Conservation (phyloP, 2,329 filamentous ascomycete genomes). For the Helotiales sp. region DNA sequence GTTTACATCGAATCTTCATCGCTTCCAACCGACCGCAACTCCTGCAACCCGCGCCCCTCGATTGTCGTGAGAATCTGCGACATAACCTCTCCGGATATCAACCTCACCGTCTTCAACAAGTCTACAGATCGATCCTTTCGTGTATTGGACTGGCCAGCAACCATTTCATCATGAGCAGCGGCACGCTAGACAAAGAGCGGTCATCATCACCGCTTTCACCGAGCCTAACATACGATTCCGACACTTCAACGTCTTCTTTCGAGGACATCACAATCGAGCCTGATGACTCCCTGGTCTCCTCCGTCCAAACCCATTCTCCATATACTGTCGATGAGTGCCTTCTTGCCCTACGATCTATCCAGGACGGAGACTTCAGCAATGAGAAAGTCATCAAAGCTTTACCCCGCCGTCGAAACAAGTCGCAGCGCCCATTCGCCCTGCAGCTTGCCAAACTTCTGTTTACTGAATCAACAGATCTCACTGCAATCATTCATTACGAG, state of each 20-base stretch:
- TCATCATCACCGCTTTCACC: neutral
- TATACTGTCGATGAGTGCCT: neutral
- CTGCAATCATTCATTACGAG: neutral
- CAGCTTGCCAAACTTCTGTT: neutral
- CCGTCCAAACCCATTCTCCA: neutral
- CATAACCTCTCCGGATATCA: too few relatives aligned
- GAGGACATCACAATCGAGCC: neutral
- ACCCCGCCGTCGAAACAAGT: neutral
- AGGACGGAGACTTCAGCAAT: neutral
- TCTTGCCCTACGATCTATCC: neutral
- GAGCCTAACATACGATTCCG: neutral
- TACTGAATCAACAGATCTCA: neutral
- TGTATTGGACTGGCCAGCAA: neutral
- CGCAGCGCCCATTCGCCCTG: neutral
- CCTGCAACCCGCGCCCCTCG: too few relatives aligned
- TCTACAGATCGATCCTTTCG: neutral
- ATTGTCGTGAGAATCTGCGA: too few relatives aligned
- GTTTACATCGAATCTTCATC: neutral
- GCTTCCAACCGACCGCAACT: neutral
- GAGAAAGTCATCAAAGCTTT: conserved; percentile 1
- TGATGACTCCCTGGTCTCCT: neutral
- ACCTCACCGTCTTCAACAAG: too few relatives aligned
- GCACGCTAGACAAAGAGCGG: neutral
- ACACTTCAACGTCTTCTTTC: conserved; percentile 1
- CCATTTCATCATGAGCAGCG: neutral